Evolutionary conservation across 257 asterid species (phyloP), one percentile per base, ranked within the genome.

Genomic region (Scutellaria minor): DNA sequence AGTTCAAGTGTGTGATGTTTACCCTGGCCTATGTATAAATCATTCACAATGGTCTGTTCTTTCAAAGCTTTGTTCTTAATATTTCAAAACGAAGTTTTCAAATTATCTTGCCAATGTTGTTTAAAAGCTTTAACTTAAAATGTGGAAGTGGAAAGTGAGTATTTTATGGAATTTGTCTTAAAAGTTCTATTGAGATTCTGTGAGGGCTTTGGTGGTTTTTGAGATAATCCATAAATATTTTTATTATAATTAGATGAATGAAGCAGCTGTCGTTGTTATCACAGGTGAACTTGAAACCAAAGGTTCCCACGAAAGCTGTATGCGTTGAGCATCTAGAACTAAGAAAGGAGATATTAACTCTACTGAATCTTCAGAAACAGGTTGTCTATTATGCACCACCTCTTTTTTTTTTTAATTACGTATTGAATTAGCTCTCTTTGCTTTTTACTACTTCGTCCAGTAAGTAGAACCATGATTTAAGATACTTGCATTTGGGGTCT

Each of bases 301-400:
- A 85, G 82, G 97, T 94, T 74, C 98, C 99, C 59, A 94, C 99
- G 22, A 91, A 87, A 78, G 91, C 90, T 13, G 98, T 91, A 50
- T 94, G 99, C 22, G 86, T 87, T 0, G 97, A 94, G 88, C 99
- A 91, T 85, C 99, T 94, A 77, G 99, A 94, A 79, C 78, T 94
- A 77, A 84, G 99, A 81, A 89, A 91, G 85, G 99, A 94, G 85
- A 94, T 94, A 80, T 47, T 89, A 77, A 93, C 92, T 54, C 84
- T 94, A 31, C 75, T 94, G 84, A 88, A 88, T 81, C 96, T 94
- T 84, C 99, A 94, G 81, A 91, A 88, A 76, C 96, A 89, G 98
- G 97, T 94, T 63, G 37, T 70, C 60, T 35, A n/a, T 70, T 79
- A 20, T 74, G 50, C 44, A 51, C 27, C 56, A 22, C 52, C 56